Base-by-base conservation (phyloP, 257 asterid species). In the Nicotiana sylvestris region DNA sequence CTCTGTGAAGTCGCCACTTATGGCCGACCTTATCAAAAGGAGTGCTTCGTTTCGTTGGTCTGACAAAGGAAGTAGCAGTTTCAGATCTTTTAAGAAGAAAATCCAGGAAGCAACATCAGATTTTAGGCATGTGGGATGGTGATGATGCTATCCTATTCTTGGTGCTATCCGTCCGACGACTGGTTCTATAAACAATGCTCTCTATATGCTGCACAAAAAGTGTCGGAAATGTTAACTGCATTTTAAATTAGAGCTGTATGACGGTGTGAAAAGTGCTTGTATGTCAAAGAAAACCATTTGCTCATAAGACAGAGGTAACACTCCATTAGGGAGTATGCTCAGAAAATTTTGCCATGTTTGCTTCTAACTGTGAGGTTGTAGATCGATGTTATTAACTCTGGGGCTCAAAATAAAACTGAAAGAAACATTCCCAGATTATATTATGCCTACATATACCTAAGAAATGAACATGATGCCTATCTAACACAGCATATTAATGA, bases 1-100 rank as follows among this genome's bases (percentile, higher is more conserved):
- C 43, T 86, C 86, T 83, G 85, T 85, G n/a, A 85, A 85, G 81
- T 92, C 98, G 4, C 95, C 97, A 43, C 88, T 92, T 46, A 91
- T 94, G 74, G 89, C 97, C 13, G 98, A 94, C 81, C 62, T 96
- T 60, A 70, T 89, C 81, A 91, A 88, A 77, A 84, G 92, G 79
- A 90, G 91, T 81, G 83, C 91, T 16, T 96, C 98, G 0, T 84
- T 91, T 76, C 92, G 94, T 55, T 96, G 96, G 98, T 86, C 96
- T 4, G 98, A 90, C 82, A 94, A 90, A 86, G 83, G 97, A 39
- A 88, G 89, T 21, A 91, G 92, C 89, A 92, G 99, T 90, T 94
- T 96, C 91, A 91, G 91, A 85, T 91, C 98, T 80, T 72, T 94
- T 37, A 92, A 83, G 87, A 96, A 93, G 91, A 96, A 82, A 86